Percentiles rank a stretch among this genome's conserved stretches.
These are phyloP conservation scores for Ceratocystis albifundus DNA, from an alignment of 2,329 filamentous ascomycete species.

Conservation along the genomic window DNA sequence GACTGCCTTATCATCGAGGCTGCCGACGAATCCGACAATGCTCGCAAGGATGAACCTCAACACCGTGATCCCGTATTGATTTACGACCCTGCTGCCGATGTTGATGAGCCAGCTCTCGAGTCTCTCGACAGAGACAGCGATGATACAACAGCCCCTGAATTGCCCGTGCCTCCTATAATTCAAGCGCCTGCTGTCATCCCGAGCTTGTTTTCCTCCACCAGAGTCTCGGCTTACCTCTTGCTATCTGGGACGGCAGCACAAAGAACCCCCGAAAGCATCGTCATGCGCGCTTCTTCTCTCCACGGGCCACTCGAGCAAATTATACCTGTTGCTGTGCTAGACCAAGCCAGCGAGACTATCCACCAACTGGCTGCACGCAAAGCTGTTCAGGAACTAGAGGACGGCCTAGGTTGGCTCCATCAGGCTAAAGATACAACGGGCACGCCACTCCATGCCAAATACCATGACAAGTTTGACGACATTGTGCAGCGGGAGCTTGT, in stretches of 20 bases:
- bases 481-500: constrained; percentile 57
- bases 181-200: constrained; percentile 55
- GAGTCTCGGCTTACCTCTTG: constrained; percentile 54
- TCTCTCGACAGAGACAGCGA: constrained; percentile 26
- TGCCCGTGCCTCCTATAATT: constrained; percentile 45
- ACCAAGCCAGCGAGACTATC: constrained; percentile 42
- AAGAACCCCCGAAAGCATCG: constrained; percentile 40
- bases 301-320: constrained; percentile 47
- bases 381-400: constrained; percentile 56
- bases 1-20: constrained; percentile 36
- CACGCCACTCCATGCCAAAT: constrained; percentile 36
- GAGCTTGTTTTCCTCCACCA: constrained; percentile 53
- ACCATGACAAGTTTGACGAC: constrained; percentile 42
- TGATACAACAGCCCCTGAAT: constrained; percentile 41
- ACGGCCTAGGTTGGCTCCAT: constrained; percentile 55
- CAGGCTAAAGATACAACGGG: constrained; percentile 38
- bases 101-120: constrained; percentile 31
- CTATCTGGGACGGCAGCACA: constrained; percentile 39
- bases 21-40: constrained; percentile 18
- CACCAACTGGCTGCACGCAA: constrained; percentile 62
- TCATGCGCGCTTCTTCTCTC: constrained; percentile 45
- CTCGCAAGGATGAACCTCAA: constrained; percentile 24
- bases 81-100: constrained; percentile 41
- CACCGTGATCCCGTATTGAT: constrained; percentile 43
- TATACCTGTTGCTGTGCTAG: constrained; percentile 47